These are phyloP conservation scores for Peribolospora kevripleyi DNA, from an alignment of 768 basidiomycete species.

Conservation along the genomic window DNA sequence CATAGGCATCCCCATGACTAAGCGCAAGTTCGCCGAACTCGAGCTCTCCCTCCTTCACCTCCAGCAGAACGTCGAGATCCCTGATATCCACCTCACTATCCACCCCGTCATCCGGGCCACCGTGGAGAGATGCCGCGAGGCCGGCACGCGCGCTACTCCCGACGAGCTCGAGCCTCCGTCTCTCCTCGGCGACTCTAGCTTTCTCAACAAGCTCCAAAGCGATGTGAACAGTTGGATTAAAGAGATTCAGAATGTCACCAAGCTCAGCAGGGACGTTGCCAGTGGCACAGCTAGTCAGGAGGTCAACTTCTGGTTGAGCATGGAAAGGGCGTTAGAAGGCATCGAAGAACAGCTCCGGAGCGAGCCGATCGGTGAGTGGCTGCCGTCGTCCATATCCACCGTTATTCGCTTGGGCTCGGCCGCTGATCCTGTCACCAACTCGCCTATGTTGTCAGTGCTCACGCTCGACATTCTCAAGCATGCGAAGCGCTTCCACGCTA, in stretches of 20 bases:
- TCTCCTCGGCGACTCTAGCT: conserved; percentile 59
- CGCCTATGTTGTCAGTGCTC: conserved; percentile 7
- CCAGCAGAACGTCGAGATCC: conserved; percentile 97
- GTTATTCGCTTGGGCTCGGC: too few species aligned
- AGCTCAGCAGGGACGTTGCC: conserved; percentile 74
- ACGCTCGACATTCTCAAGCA: conserved; percentile 59
- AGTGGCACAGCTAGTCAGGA: conserved; percentile 94
- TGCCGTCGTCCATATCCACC: conserved; percentile 18
- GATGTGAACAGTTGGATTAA: conserved; percentile 98
- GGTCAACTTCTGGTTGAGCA: conserved; percentile 93
- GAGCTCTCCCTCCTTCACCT: conserved; percentile 81
- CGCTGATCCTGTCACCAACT: neutral
- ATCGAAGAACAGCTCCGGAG: conserved; percentile 78
- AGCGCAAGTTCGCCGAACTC: conserved; percentile 96
- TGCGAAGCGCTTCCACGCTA: conserved; percentile 89
- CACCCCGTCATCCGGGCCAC: conserved; percentile 73
- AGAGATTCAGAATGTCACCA: conserved; percentile 86
- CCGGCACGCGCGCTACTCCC: conserved; percentile 33
- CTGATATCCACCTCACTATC: conserved; percentile 76
- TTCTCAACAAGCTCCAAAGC: conserved; percentile 74
- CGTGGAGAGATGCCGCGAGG: conserved; percentile 32
- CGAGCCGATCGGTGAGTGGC: conserved; percentile 75
- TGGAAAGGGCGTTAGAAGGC: conserved; percentile 76
- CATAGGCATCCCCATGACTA: conserved; percentile 82
- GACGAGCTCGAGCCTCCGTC: conserved; percentile 49